Conservation (phyloP, 2,329 filamentous ascomycete species). For the Monosporascus sp. region DNA sequence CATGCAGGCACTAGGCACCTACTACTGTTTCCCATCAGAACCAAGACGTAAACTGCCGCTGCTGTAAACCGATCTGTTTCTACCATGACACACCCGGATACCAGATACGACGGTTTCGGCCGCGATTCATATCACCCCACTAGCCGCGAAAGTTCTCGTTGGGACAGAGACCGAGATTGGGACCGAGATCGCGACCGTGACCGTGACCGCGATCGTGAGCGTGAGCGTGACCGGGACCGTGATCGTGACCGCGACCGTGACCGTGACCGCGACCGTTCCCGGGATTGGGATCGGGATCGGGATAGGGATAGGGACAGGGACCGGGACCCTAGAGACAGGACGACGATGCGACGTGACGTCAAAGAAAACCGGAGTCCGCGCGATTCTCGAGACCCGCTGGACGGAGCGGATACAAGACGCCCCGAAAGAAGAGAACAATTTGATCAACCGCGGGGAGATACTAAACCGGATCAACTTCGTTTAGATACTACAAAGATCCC, state of each 20-base stretch:
- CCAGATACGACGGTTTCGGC: not conserved
- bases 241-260: slow-evolving; percentile 4
- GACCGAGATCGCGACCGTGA: slow-evolving; percentile 5
- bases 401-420: not conserved
- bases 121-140: slow-evolving; percentile 4
- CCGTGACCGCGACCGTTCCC: not conserved
- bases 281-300: slow-evolving; percentile 16
- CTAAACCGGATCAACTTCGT: not conserved
- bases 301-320: slow-evolving; percentile 12
- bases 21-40: too few species aligned
- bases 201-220: not conserved
- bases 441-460: not conserved
- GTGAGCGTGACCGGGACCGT: slow-evolving; percentile 6
- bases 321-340: slow-evolving; percentile 1
- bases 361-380: slow-evolving; percentile 3
- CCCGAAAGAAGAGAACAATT: not conserved
- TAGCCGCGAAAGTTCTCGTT: not conserved
- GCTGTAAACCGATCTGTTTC: not conserved
- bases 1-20: too few species aligned
- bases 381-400: slow-evolving; percentile 3
- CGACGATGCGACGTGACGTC: slow-evolving; percentile 8
- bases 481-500: not conserved
- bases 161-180: slow-evolving; percentile 4
- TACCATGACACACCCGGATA: not conserved
- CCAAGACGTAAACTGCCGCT: too few species aligned